Evolutionary conservation across 139 green algal genomes (phyloP), one percentile per base, ranked within the genome.

Genomic region (Chlorella vulgaris): DNA sequence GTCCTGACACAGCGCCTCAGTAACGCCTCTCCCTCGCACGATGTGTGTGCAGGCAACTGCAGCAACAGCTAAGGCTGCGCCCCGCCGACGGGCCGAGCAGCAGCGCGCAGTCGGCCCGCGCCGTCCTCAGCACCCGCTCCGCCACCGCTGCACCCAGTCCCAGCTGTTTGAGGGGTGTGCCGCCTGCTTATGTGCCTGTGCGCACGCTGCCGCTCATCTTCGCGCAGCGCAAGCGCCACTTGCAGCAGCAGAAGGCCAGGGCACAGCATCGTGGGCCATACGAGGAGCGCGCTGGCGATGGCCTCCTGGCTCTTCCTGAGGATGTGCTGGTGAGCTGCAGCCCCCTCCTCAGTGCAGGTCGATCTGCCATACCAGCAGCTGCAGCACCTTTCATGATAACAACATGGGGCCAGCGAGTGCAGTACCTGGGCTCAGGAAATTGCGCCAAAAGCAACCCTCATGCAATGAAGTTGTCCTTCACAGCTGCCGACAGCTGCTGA

Each of bases 321-420:
- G 86, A 90, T 43, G 84, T 90, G 33, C 50, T 90, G 84, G 78
- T 89, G 77, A 75, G 83, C 24, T 3, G 40, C n/a, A n/a, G n/a
- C n/a, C n/a, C n/a, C n/a, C n/a, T n/a, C n/a, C n/a, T n/a, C n/a
- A n/a, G n/a, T n/a, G n/a, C n/a, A n/a, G n/a, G n/a, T 8, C 7
- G 22, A 22, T 0, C 18, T 24, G 42, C 4, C 7, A 15, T 40
- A 43, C n/a, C 18, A 47, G 69, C 43, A 4, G 18, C 19, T 65
- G 29, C 24, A 22, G 47, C 47, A 24, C n/a, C n/a, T n/a, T n/a
- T n/a, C n/a, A n/a, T n/a, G n/a, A n/a, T n/a, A n/a, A n/a, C n/a
- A n/a, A n/a, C n/a, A n/a, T n/a, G n/a, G n/a, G n/a, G n/a, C n/a
- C n/a, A n/a, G n/a, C n/a, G n/a, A n/a, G n/a, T n/a, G n/a, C n/a